Conservation (phyloP, 176 grass and related monocot species). For the Chrysopogon serrulatus region DNA sequence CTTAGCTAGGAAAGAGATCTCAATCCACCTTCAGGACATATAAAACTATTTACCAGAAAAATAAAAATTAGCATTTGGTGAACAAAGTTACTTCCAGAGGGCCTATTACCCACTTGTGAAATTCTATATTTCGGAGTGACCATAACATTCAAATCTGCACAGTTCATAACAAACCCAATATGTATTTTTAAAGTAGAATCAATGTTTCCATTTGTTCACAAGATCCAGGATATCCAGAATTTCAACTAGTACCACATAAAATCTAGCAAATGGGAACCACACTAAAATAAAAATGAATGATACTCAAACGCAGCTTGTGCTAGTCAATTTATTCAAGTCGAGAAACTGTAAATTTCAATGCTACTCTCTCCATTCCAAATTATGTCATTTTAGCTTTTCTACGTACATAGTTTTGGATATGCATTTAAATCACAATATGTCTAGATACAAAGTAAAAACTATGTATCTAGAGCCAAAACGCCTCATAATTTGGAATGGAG, state of each 20-base stretch:
- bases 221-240: neutral
- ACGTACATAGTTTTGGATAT: too few relatives aligned
- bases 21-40: neutral
- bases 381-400: too few relatives aligned
- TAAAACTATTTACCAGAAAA: neutral
- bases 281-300: neutral
- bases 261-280: neutral
- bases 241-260: neutral
- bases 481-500: too few relatives aligned
- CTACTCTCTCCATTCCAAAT: neutral
- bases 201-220: neutral
- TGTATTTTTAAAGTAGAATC: slow-evolving; percentile 4
- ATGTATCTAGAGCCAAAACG: too few relatives aligned
- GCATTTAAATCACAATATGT: too few relatives aligned
- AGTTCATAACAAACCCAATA: slow-evolving; percentile 1
- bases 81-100: neutral
- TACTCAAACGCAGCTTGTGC: neutral
- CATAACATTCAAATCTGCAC: neutral
- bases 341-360: neutral
- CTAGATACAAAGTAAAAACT: too few relatives aligned
- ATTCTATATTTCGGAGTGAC: neutral
- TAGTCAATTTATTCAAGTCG: neutral
- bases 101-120: neutral
- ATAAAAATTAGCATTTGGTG: neutral
- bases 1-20: neutral